Evolutionary conservation across 1,139 yeast species (phyloP).

Genomic region (Hemisphaericaspora subhashii): DNA sequence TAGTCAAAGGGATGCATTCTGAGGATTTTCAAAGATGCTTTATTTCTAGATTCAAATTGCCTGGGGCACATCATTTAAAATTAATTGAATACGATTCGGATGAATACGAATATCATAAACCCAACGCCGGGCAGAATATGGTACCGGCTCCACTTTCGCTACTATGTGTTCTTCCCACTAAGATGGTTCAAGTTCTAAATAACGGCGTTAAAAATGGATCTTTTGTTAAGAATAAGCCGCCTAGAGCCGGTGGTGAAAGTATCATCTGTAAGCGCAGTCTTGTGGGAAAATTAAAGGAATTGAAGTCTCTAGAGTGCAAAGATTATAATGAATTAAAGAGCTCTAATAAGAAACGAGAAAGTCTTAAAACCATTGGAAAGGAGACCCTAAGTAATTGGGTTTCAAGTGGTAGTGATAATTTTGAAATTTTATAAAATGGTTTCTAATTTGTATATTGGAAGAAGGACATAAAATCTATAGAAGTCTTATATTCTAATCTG

Average conservation of each 20-base stretch:
- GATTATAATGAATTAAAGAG: slow-evolving; percentile 31
- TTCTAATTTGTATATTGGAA: slow-evolving; percentile 3
- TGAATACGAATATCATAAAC: slow-evolving; percentile 29
- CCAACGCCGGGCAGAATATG: slow-evolving; percentile 10
- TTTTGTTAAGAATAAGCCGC: slow-evolving; percentile 42
- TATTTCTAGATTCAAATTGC: slow-evolving; percentile 27
- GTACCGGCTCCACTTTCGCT: slow-evolving; percentile 41
- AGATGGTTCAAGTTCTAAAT: slow-evolving; percentile 41
- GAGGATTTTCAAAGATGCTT: slow-evolving; percentile 58
- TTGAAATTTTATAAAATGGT: slow-evolving; percentile 14
- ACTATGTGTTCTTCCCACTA: slow-evolving; percentile 28
- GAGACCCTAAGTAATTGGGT: slow-evolving; percentile 32
- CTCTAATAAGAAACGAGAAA: slow-evolving; percentile 21
- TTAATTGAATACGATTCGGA: slow-evolving; percentile 25
- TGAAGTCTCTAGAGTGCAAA: slow-evolving; percentile 7
- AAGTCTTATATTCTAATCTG: slow-evolving; percentile 21
- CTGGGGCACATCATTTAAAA: slow-evolving; percentile 17
- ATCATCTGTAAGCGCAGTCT: slow-evolving; percentile 34
- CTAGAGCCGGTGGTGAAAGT: slow-evolving; percentile 48
- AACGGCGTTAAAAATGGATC: slow-evolving; percentile 58
- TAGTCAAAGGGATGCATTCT: slow-evolving; percentile 36
- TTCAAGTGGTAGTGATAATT: slow-evolving; percentile 33
- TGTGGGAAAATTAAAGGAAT: slow-evolving; percentile 15
- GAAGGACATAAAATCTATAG: not conserved
- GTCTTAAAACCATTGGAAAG: slow-evolving; percentile 24